Conservation (phyloP, 768 basidiomycete genomes). For the Tricholomella constricta region DNA sequence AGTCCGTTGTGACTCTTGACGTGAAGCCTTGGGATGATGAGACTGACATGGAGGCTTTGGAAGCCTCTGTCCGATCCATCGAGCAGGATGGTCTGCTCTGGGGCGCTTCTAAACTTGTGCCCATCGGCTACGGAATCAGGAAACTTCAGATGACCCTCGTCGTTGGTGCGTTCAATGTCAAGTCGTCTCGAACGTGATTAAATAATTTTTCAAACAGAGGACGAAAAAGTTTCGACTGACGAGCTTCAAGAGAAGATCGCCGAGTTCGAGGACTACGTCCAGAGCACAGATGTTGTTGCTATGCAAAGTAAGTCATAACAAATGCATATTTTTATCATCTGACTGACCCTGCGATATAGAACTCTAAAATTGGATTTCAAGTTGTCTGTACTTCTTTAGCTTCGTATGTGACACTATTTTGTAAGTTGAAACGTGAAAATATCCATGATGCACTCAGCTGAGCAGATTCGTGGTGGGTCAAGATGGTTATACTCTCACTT, state of each 20-base stretch:
- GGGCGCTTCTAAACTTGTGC: conserved; percentile 91
- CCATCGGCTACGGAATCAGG: conserved; percentile 89
- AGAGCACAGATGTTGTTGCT: conserved; percentile 89
- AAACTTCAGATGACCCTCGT: conserved; percentile 83
- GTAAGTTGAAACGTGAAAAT: conserved; percentile 4
- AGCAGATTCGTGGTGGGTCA: neutral
- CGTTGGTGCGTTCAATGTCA: conserved; percentile 43
- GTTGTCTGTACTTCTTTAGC: neutral
- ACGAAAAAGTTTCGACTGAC: conserved; percentile 90
- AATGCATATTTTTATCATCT: neutral
- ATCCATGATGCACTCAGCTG: neutral
- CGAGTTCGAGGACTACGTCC: conserved; percentile 86
- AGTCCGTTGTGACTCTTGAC: conserved; percentile 98
- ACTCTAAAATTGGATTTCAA: conserved; percentile 12
- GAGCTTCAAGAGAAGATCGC: conserved; percentile 90
- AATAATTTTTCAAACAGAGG: conserved; percentile 57
- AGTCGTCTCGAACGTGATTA: conserved; percentile 1
- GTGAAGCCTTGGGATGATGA: conserved; percentile 99
- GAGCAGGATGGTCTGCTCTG: conserved; percentile 91
- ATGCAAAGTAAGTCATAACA: conserved; percentile 80
- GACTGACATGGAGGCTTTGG: conserved; percentile 92
- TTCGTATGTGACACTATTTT: neutral
- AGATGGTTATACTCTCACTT: neutral
- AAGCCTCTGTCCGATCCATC: conserved; percentile 81
- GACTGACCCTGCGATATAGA: conserved; percentile 19